Base-by-base conservation (phyloP, 2,329 filamentous ascomycete species). In the Lecanoromycetidae sp. region DNA sequence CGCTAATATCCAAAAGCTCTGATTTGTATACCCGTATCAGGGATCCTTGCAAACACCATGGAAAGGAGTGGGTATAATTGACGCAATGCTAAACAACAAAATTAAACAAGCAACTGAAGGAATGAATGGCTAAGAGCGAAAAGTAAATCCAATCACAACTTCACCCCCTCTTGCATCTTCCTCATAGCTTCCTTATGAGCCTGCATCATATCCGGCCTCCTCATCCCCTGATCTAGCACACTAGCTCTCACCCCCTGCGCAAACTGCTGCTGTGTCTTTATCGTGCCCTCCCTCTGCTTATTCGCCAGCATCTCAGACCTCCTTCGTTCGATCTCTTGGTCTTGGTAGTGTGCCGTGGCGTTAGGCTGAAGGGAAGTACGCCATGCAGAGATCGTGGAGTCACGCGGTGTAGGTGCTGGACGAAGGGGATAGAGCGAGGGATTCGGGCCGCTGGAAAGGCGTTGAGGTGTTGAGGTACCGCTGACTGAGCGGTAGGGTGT, bases 171-270 rank as follows among this genome's bases (percentile, higher is more conserved):
- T 60, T 94, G 87, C 80, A 95, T 83, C 61, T 73, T 80, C 53
- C 83, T 73, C 75, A 95, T 74, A 1, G 82, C 84, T 53, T 88
- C 82, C 17, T 82, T 74, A 61, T 95, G 88, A 19, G 80, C 74
- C 37, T 84, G 82, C 43, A 84, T 70, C 69, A 94, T 75, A 53
- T 83, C 77, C 0, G 81, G 80, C 13, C 76, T 79, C 45, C 85
- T 73, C 83, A 93, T 91, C 54, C 77, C 74, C 61, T 82, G 77
- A 54, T 87, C 82, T 57, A 87, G 79, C 30, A 72, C 72, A 41
- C 74, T 74, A 12, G 84, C 78, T 5, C 71, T 69, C 45, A 75
- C 69, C 53, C 77, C 72, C 54, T 73, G 75, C 40, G 75, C 76
- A 34, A 70, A 65, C 46, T 72, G 70, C 55, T 79, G 74, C 57